Percentiles rank a stretch among this genome's conserved stretches.
phyloP scores from a whole-genome alignment of 1,139 yeast species.

The Saccharomyces hybrid region DNA sequence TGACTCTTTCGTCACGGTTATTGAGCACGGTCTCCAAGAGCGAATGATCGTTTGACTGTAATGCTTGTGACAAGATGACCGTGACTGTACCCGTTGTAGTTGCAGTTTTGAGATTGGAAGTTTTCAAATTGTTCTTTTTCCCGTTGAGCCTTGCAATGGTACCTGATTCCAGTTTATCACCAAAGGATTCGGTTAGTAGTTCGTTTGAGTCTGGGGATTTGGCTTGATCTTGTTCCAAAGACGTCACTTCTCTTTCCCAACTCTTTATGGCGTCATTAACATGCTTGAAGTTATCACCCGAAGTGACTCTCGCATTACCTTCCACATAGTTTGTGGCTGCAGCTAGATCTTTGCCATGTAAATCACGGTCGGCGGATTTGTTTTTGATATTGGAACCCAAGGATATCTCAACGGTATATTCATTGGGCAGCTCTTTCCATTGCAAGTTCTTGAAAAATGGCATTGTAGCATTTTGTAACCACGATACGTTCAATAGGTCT shows the following conservation, averaged over 20 bases:
- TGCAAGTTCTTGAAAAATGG: slow-evolving; percentile 56
- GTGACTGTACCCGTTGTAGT: slow-evolving; percentile 57
- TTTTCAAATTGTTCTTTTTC: slow-evolving; percentile 11
- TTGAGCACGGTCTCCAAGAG: slow-evolving; percentile 73
- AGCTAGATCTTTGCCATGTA: slow-evolving; percentile 62
- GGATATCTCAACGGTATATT: slow-evolving; percentile 25
- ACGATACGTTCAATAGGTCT: slow-evolving; percentile 43
- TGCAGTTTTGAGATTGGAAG: slow-evolving; percentile 6
- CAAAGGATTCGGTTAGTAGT: slow-evolving; percentile 43
- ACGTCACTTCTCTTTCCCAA: slow-evolving; percentile 37
- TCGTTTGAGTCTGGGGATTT: slow-evolving; percentile 12
- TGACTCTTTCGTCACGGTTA: slow-evolving; percentile 65
- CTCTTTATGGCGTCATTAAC: slow-evolving; percentile 37
- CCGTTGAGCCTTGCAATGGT: slow-evolving; percentile 8
- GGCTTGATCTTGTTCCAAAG: slow-evolving; percentile 8
- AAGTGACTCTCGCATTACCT: slow-evolving; percentile 54
- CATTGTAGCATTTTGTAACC: slow-evolving; percentile 66
- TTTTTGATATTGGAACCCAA: slow-evolving; percentile 31
- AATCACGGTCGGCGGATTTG: slow-evolving; percentile 32
- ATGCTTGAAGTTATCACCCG: slow-evolving; percentile 57
- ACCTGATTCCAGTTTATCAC: slow-evolving; percentile 43
- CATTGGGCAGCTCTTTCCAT: slow-evolving; percentile 41
- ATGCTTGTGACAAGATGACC: slow-evolving; percentile 60
- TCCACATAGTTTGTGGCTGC: slow-evolving; percentile 66
- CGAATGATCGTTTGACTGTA: slow-evolving; percentile 63